A percentile compares a stretch with the other conserved stretches of the same genome.
Conservation (phyloP, 306 rosid genomes). For the Vigna mungo region DNA sequence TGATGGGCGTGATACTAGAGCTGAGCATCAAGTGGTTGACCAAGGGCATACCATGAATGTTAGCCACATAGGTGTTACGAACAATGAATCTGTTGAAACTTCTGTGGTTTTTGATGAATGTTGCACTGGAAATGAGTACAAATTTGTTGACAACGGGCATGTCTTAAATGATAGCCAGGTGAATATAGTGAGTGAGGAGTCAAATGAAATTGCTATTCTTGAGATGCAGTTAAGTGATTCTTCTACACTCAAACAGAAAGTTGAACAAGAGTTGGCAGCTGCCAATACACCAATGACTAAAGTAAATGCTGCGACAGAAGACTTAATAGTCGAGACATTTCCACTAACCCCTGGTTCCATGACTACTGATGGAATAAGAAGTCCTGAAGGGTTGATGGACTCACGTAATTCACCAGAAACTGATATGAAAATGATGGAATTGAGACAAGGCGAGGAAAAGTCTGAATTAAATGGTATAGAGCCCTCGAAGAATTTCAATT, state of each 20-base stretch:
- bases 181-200: conserved; percentile 42
- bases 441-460: conserved; percentile 36
- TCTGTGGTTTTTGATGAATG: conserved; percentile 38
- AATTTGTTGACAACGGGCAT: conserved; percentile 32
- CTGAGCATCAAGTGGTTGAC: conserved; percentile 30
- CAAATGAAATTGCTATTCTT: conserved; percentile 35
- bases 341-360: conserved; percentile 61
- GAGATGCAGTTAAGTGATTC: conserved; percentile 46
- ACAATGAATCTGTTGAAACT: conserved; percentile 16
- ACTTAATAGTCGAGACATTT: conserved; percentile 77
- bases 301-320: conserved; percentile 49
- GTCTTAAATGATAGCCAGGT: conserved; percentile 54
- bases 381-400: conserved; percentile 47
- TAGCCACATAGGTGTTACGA: conserved; percentile 49
- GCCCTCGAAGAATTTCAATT: conserved; percentile 37
- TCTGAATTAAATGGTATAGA: conserved; percentile 43
- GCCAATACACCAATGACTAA: conserved; percentile 39
- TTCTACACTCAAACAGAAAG: conserved; percentile 43
- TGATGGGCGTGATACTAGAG: conserved; percentile 31
- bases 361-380: conserved; percentile 45
- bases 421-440: conserved; percentile 42
- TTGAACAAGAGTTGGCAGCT: conserved; percentile 47
- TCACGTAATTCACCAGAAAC: conserved; percentile 40
- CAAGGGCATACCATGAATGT: conserved; percentile 42
- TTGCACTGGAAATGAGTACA: not conserved